Conservation (phyloP, 768 basidiomycete species). For the Suillus spraguei region DNA sequence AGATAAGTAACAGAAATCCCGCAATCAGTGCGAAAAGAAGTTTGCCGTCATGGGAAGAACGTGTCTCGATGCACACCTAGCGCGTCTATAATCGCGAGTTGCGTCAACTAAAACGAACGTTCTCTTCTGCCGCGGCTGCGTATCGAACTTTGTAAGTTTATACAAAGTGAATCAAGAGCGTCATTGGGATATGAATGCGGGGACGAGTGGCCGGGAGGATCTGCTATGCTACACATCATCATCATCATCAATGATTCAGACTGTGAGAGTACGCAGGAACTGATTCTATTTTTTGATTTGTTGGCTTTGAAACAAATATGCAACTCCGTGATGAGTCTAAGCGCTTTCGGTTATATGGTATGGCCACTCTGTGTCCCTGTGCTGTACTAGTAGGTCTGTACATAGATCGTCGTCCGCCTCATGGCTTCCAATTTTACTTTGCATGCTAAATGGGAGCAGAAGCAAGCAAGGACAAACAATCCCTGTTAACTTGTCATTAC, state of each 20-base stretch:
- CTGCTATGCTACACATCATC: background rate
- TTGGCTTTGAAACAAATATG: background rate
- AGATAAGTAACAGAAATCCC: background rate
- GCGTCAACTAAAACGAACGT: background rate
- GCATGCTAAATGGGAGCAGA: background rate
- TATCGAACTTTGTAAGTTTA: background rate
- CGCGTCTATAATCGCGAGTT: background rate
- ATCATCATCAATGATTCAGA: background rate
- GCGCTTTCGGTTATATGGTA: background rate
- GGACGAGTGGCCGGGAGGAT: background rate
- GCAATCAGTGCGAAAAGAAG: background rate
- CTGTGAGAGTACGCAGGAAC: slow-evolving; percentile 1
- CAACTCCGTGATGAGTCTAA: background rate
- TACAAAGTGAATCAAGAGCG: background rate
- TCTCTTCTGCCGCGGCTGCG: slow-evolving; percentile 4
- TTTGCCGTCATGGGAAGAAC: slow-evolving; percentile 1
- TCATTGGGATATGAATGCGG: background rate
- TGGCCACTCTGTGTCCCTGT: background rate
- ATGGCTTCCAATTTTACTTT: background rate
- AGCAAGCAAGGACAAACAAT: background rate
- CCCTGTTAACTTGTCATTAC: slow-evolving; percentile 3
- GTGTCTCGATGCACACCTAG: background rate
- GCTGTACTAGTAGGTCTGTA: background rate
- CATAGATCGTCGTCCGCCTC: background rate
- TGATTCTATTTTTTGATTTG: background rate